phyloP scores from a whole-genome alignment of 495 filamentous ascomycete species.

The Haplographium delicatum region DNA sequence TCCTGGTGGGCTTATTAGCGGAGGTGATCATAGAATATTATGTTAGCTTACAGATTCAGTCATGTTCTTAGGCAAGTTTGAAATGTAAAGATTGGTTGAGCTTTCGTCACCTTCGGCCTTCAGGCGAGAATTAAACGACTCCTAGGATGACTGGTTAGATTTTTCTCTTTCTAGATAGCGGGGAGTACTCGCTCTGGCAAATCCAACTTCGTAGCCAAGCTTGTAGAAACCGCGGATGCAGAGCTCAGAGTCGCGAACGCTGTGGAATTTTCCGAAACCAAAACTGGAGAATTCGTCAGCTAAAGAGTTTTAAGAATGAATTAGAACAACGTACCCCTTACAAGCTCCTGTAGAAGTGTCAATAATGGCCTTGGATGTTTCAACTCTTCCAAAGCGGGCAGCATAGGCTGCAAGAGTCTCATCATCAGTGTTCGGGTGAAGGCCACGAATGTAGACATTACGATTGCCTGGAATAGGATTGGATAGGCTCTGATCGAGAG shows the following conservation, averaged over 20 bases:
- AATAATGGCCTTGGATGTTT: conserved; percentile 95
- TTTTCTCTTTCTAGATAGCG: too few relatives aligned
- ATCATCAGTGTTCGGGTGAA: conserved; percentile 91
- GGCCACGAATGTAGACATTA: conserved; percentile 96
- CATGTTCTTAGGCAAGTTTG: conserved; percentile 85
- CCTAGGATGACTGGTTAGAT: conserved; percentile 54
- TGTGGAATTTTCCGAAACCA: conserved; percentile 91
- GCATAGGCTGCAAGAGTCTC: conserved; percentile 80
- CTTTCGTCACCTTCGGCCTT: conserved; percentile 80
- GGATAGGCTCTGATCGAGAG: conserved; percentile 83
- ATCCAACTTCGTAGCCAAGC: conserved; percentile 93
- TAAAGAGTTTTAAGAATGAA: neutral
- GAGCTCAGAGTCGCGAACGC: conserved; percentile 81
- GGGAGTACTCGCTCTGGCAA: conserved; percentile 67
- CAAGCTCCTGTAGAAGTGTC: conserved; percentile 84
- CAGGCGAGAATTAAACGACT: conserved; percentile 93
- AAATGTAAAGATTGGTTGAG: conserved; percentile 96
- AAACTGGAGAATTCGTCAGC: conserved; percentile 52
- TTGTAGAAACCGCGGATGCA: conserved; percentile 96
- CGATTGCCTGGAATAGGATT: conserved; percentile 79
- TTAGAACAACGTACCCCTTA: conserved; percentile 68
- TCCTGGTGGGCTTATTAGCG: conserved; percentile 41
- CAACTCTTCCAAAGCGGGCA: conserved; percentile 79
- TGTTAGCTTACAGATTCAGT: conserved; percentile 68
- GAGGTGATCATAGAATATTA: neutral